Evolutionary conservation across 148 eudicot species (phyloP).

Genomic region (Polygonum aviculare): DNA sequence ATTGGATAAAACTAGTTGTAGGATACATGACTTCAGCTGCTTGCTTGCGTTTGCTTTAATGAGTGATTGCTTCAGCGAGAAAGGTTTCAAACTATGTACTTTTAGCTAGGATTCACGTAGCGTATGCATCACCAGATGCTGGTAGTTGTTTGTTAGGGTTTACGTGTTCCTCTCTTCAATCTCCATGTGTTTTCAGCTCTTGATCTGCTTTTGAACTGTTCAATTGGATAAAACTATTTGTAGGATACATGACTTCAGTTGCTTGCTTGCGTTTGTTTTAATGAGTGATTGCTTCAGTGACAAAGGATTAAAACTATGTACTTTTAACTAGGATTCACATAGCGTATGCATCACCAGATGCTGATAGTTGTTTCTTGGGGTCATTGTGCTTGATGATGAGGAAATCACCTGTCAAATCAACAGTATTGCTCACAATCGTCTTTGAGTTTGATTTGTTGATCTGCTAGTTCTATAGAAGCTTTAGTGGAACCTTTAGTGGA

Average conservation of each 20-base stretch:
- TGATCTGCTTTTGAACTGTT: neutral
- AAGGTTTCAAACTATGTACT: neutral
- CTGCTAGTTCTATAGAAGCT: neutral
- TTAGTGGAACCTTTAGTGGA: too few relatives aligned
- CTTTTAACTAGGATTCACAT: neutral
- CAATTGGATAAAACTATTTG: neutral
- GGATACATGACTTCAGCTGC: neutral
- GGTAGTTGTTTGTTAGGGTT: constrained; percentile 7
- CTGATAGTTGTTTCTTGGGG: neutral
- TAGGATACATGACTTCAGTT: neutral
- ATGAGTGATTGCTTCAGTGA: neutral
- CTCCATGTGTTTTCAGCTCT: constrained; percentile 5
- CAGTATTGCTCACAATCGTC: neutral
- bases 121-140: neutral
- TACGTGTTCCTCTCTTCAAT: constrained; percentile 9
- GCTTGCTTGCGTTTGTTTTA: neutral
- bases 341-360: neutral
- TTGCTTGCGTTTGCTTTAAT: neutral
- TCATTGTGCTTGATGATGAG: neutral
- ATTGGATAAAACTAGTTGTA: neutral
- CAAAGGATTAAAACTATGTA: neutral
- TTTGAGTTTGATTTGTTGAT: neutral
- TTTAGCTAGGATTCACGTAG: neutral
- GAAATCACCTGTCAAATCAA: constrained; percentile 4
- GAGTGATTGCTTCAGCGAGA: neutral